Evolutionary conservation across 2,329 filamentous ascomycete species (phyloP), one percentile per base, ranked within the genome.

Genomic region (Penicillium sp.): DNA sequence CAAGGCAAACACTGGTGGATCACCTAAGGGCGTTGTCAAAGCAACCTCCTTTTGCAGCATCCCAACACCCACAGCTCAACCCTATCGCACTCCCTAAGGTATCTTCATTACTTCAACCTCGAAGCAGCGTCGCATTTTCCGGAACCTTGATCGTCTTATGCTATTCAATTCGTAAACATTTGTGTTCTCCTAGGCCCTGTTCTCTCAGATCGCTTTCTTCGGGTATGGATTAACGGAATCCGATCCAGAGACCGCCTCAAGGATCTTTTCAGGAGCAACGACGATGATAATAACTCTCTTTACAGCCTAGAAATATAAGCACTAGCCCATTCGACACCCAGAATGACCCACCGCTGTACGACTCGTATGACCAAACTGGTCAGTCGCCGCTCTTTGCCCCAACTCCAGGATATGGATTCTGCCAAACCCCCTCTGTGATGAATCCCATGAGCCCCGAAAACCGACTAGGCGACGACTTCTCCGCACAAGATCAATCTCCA

Each of bases 311-410:
- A 52, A 19, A 55, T 55, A 59, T 59, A 45, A 13, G 54, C 46
- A 38, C 37, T 38, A 60, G 58, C 54, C 58, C 49, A 49, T 60
- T 60, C 49, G 26, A 43, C 28, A 45, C 46, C 53, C 54, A 60
- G 14, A 37, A 56, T 56, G 43, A 40, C 22, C 54, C 33, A 38
- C 54, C 19, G 14, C 30, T 49, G 37, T 46, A 49, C 35, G 46
- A 51, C 26, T 51, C 28, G 33, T 55, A 59, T 59, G 45, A 55
- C 30, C 45, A 59, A 49, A 28, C 43, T 52, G 57, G 46, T 33
- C 57, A 59, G 48, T 59, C 57, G 14, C 51, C 58, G 53, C 58
- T 60, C 53, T 60, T 57, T 60, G 58, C 54, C 46, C 59, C 43
- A 25, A 61, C 59, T 25, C 59, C 59, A 28, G 59, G 54, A 61